A percentile compares a stretch with the other conserved stretches of the same genome.
phyloP scores from a whole-genome alignment of 108 stramenopile species.

The Conticribra weissflogii region DNA sequence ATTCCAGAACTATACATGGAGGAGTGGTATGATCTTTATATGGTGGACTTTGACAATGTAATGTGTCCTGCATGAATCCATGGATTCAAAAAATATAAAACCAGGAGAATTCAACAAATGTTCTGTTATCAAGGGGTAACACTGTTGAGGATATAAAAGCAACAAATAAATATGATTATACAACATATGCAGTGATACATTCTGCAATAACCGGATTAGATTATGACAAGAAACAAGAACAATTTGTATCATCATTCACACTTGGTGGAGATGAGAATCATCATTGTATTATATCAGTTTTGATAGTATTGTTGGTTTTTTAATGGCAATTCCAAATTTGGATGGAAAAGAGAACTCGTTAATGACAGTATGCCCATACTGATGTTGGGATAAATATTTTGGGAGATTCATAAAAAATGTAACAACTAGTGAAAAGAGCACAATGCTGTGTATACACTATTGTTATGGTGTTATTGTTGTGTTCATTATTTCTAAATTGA shows the following conservation, averaged over 20 bases:
- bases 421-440: no score
- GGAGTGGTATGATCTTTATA: neutral
- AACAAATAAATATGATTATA: neutral
- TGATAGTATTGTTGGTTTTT: neutral
- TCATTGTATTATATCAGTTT: neutral
- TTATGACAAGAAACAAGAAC: neutral
- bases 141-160: neutral
- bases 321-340: neutral
- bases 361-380: neutral
- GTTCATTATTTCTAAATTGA: no score
- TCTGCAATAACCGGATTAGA: neutral
- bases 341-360: neutral
- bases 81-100: neutral
- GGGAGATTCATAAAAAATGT: neutral
- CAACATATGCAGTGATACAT: neutral
- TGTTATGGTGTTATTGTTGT: no score
- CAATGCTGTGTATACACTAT: no score
- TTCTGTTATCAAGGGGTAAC: neutral
- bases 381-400: neutral
- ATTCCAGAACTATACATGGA: neutral
- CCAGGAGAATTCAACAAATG: neutral
- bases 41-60: neutral
- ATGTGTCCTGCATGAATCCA: neutral
- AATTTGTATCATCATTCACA: neutral
- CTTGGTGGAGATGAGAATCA: neutral